phyloP scores from a whole-genome alignment of 225 moss, liverwort and hornwort species.

The Marchantia paleacea region DNA sequence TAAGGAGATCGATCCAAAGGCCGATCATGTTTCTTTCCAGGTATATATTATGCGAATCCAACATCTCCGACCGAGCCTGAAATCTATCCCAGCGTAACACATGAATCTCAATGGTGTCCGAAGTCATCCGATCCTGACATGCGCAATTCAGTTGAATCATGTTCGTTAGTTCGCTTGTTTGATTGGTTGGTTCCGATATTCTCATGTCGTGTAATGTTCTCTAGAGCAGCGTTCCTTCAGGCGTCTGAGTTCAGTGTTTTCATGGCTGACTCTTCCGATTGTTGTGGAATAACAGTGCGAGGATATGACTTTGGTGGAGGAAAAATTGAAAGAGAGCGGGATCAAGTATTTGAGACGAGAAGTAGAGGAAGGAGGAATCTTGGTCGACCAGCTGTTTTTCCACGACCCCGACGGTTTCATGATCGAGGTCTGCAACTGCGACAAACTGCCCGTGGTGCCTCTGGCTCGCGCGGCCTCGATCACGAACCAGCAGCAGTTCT shows the following conservation, averaged over 20 bases:
- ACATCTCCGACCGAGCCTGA: no score
- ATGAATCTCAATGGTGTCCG: no score
- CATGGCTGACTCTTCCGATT: neutral
- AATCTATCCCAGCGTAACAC: neutral
- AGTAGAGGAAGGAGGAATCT: constrained; percentile 45
- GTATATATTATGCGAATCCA: constrained; percentile 28
- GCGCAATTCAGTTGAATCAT: no score
- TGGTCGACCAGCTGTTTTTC: constrained; percentile 66
- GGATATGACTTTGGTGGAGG: constrained; percentile 48
- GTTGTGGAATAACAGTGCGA: constrained; percentile 45
- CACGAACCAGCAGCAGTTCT: constrained; percentile 18
- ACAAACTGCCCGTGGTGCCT: constrained; percentile 55
- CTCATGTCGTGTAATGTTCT: no score
- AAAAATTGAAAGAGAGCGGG: constrained; percentile 48
- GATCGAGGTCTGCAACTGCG: constrained; percentile 67
- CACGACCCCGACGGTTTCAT: constrained; percentile 72
- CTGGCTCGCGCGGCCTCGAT: constrained; percentile 18
- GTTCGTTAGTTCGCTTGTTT: no score
- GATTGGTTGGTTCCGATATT: no score
- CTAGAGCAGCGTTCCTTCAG: no score
- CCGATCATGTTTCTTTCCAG: constrained; percentile 90
- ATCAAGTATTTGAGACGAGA: constrained; percentile 46
- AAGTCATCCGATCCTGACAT: no score
- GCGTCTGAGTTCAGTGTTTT: neutral
- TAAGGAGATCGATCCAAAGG: constrained; percentile 66